phyloP scores from a whole-genome alignment of 257 asterid genomes.

The Thymus mandschuricus region DNA sequence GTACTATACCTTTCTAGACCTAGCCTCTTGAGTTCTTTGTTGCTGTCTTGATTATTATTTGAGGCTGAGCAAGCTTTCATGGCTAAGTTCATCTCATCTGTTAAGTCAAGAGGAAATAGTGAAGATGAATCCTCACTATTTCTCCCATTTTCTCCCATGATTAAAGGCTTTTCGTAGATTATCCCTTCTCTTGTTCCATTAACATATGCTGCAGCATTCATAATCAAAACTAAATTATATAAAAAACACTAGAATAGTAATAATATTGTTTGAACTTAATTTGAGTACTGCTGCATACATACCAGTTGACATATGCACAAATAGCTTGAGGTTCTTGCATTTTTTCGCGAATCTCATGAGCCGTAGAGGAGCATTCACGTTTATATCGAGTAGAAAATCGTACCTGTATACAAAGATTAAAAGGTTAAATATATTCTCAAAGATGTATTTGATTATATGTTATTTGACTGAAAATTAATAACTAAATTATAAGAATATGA shows the following conservation, averaged over 20 bases:
- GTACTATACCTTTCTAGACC: slow-evolving; percentile 39
- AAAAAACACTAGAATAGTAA: background rate
- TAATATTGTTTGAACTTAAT: too few species aligned
- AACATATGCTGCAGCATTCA: background rate
- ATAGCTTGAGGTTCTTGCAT: too few species aligned
- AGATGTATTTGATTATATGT: background rate
- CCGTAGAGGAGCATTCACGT: background rate
- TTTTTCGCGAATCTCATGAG: too few species aligned
- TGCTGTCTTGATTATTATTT: background rate
- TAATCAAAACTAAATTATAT: background rate
- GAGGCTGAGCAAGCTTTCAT: slow-evolving; percentile 31
- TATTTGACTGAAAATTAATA: too few species aligned
- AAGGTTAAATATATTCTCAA: too few species aligned
- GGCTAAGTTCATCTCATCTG: slow-evolving; percentile 36
- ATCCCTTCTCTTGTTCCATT: slow-evolving; percentile 25
- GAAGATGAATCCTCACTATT: slow-evolving; percentile 10
- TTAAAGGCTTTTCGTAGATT: slow-evolving; percentile 35
- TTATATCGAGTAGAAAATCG: slow-evolving; percentile 41
- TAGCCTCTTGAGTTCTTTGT: slow-evolving; percentile 32
- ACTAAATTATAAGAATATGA: too few species aligned
- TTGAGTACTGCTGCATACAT: background rate
- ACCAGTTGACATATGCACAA: slow-evolving; percentile 41
- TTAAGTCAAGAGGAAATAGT: slow-evolving; percentile 30
- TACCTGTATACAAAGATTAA: slow-evolving; percentile 21
- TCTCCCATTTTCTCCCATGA: slow-evolving; percentile 37